Conservation (phyloP, 2,329 filamentous ascomycete genomes). For the Aureobasidium sp. region DNA sequence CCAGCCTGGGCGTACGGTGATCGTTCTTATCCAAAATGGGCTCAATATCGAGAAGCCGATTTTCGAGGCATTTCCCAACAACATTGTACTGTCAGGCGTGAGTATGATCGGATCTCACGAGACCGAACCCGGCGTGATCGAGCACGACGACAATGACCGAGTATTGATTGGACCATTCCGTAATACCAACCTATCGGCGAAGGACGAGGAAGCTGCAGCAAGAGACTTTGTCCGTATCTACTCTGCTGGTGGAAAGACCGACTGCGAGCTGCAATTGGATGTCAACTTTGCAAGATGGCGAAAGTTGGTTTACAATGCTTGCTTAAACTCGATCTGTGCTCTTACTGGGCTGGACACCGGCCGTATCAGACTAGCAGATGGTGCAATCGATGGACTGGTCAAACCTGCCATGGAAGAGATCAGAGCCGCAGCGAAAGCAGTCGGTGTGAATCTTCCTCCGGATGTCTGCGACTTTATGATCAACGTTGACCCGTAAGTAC, state of each 20-base stretch:
- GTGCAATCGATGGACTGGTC: conserved; percentile 40
- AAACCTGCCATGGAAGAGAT: conserved; percentile 48
- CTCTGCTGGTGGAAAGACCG: conserved; percentile 36
- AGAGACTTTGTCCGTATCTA: conserved; percentile 42
- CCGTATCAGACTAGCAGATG: conserved; percentile 30
- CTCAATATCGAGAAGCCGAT: conserved; percentile 53
- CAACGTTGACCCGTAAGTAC: conserved; percentile 36
- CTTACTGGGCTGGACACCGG: conserved; percentile 45
- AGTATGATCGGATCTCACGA: conserved; percentile 46
- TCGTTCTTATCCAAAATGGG: conserved; percentile 54
- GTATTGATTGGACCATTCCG: conserved; percentile 44
- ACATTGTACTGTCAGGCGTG: conserved; percentile 45
- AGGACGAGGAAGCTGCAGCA: conserved; percentile 28
- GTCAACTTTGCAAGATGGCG: conserved; percentile 38
- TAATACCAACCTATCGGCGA: conserved; percentile 29
- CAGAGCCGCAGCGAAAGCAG: conserved; percentile 36
- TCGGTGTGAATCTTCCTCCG: conserved; percentile 35
- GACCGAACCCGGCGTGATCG: conserved; percentile 38
- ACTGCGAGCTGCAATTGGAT: conserved; percentile 34
- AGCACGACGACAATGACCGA: conserved; percentile 45
- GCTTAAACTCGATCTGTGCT: conserved; percentile 46
- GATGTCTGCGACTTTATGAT: conserved; percentile 42
- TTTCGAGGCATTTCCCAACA: conserved; percentile 42
- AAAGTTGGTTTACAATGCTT: conserved; percentile 44
- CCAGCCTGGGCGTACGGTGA: conserved; percentile 39